Conservation (phyloP, 1,139 yeast genomes). For the Geotrichum carabidarum region DNA sequence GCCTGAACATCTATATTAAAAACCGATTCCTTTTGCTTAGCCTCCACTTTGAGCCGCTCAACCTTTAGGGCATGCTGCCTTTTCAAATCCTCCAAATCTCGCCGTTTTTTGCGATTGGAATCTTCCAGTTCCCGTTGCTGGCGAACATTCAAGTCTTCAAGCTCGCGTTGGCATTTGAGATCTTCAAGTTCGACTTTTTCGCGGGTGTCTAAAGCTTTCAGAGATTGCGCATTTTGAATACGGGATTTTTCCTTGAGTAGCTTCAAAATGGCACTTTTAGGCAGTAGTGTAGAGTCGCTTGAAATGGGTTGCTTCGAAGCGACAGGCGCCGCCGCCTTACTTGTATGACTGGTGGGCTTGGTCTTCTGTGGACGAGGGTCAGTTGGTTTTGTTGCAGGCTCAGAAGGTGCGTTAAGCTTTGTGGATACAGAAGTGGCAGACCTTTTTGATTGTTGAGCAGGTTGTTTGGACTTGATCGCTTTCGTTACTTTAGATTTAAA, state of each 20-base stretch:
- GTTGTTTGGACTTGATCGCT: no score
- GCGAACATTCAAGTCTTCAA: background rate
- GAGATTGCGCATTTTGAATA: background rate
- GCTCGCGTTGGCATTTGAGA: conserved; percentile 3
- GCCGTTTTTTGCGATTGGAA: background rate
- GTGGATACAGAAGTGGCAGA: no score
- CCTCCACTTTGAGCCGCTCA: conserved; percentile 1
- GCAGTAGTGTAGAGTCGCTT: no score
- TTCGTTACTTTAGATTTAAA: no score
- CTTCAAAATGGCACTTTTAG: background rate
- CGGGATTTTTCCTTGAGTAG: background rate
- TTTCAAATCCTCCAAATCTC: conserved; percentile 1
- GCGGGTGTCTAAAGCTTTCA: background rate
- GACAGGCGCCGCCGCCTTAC: no score
- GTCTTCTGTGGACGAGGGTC: no score
- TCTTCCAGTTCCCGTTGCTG: conserved; percentile 8
- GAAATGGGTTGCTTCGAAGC: no score
- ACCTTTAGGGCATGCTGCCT: background rate
- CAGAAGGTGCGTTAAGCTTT: no score
- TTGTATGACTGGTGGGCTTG: no score
- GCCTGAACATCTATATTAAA: conserved; percentile 2
- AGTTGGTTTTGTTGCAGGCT: no score
- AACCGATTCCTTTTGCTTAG: conserved; percentile 1
- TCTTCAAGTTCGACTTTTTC: background rate
- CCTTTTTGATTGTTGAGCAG: no score